Base-by-base conservation (phyloP, 1,284 basidiomycete genomes). In the Sanghuangporus sanghuang region DNA sequence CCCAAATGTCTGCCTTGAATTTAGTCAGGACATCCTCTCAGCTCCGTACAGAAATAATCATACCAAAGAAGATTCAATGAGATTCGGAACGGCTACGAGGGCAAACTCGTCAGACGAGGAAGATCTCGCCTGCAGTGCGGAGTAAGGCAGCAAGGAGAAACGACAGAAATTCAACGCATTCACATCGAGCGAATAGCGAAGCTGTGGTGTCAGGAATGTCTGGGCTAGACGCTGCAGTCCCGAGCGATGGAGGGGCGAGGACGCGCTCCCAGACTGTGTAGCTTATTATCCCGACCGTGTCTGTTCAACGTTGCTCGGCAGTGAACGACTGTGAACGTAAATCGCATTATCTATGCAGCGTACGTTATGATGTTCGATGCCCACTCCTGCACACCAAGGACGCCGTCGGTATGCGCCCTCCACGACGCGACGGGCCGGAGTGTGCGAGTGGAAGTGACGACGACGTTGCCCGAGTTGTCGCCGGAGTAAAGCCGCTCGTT, bases 141-240 rank as follows among this genome's bases (percentile, higher is more conserved):
- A 6, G 69, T 14, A 50, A 4, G 71, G 71, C 36, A 83, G 69
- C 0, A 90, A 71, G 3, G 86, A 84, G 72, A 96, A 95, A 0
- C 87, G 85, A 74, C 94, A 96, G 71, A 91, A 96, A 73, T 96
- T 96, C 67, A 96, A 79, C 1, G 93, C 85, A 72, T 96, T 97
- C 64, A 94, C 87, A 69, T 92, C 90, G 73, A 96, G 77, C 0
- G 88, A 88, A 67, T 85, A 87, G 2, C 75, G 70, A 6, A 92
- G 71, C 6, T 71, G 66, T 2, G 90, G 92, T 0, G 74, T 74
- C 1, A n/a, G 78, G 11, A 81, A 73, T 14, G 76, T 80, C 61
- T 39, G 2, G 81, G 77, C 53, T 81, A 70, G 80, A 76, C 2
- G 86, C 86, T 1, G 85, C 82, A 9, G 84, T 83, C 32, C 83